A percentile compares a stretch with the other conserved stretches of the same genome.
Evolutionary conservation across 1,139 yeast species (phyloP).

Genomic region (Sugiyamaella grinbergsii): DNA sequence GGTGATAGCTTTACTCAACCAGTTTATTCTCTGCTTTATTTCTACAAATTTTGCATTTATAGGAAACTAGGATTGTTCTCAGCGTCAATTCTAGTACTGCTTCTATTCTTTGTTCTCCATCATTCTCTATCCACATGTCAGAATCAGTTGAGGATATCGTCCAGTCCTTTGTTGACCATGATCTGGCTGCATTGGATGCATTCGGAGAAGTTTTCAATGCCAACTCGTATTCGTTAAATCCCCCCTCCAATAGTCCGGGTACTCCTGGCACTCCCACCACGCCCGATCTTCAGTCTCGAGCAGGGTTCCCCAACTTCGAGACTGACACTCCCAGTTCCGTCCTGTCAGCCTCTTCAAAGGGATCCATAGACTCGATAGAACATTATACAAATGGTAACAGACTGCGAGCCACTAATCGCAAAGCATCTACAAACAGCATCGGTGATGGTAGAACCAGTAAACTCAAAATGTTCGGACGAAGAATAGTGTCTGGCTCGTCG

Average conservation of each 20-base stretch:
- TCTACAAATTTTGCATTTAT: no score
- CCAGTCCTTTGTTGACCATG: conserved; percentile 32
- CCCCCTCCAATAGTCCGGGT: conserved; percentile 5
- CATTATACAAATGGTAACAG: conserved; percentile 5
- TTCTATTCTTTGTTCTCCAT: background rate
- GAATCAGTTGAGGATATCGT: conserved; percentile 33
- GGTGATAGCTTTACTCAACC: no score
- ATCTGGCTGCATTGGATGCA: conserved; percentile 32
- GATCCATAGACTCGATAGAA: conserved; percentile 16
- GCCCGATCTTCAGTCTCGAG: background rate
- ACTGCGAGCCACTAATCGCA: conserved; percentile 4
- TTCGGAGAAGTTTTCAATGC: conserved; percentile 28
- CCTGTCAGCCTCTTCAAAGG: conserved; percentile 9
- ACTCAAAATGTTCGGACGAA: conserved; percentile 24
- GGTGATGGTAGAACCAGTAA: conserved; percentile 10
- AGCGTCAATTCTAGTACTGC: background rate
- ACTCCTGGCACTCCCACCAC: conserved; percentile 7
- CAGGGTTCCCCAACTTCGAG: conserved; percentile 1
- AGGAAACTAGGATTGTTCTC: background rate
- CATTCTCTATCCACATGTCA: conserved; percentile 1
- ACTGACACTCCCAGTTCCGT: conserved; percentile 13
- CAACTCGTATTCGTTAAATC: conserved; percentile 8
- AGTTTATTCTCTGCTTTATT: no score
- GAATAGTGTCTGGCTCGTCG: conserved; percentile 24
- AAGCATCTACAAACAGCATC: conserved; percentile 10